A percentile compares a stretch with the other conserved stretches of the same genome.
Conservation (phyloP, 176 grass and related monocot genomes). For the Tillandsia fasciculata region DNA sequence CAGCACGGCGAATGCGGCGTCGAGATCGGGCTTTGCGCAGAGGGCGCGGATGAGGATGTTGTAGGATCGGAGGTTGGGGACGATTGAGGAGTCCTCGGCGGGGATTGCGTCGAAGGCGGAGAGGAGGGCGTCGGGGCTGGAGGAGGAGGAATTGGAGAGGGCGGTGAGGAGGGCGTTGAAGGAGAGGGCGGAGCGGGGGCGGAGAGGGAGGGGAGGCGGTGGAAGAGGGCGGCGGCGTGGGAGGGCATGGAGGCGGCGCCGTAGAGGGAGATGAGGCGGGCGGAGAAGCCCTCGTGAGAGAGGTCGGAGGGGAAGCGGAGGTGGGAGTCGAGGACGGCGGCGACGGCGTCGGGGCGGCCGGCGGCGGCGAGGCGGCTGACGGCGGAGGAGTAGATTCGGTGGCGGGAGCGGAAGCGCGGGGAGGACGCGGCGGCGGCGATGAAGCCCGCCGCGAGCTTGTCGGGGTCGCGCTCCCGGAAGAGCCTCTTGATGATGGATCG, state of each 20-base stretch:
- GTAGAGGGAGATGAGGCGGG: constrained; percentile 46
- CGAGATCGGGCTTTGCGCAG: constrained; percentile 33
- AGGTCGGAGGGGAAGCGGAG: constrained; percentile 36
- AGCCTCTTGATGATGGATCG: background rate
- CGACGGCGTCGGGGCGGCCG: constrained; percentile 28
- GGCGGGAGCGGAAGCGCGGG: constrained; percentile 28
- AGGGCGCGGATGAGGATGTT: constrained; percentile 39
- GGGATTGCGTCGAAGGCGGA: constrained; percentile 36
- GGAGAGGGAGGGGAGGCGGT: constrained; percentile 22
- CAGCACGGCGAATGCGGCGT: constrained; percentile 31
- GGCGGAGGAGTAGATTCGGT: constrained; percentile 34
- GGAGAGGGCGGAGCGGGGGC: constrained; percentile 15
- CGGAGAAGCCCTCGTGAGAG: constrained; percentile 27
- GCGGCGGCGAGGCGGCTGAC: constrained; percentile 31
- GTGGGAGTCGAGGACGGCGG: constrained; percentile 41
- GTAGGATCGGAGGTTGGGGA: constrained; percentile 32
- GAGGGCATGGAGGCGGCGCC: constrained; percentile 42
- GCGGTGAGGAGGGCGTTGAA: constrained; percentile 33
- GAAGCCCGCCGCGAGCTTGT: constrained; percentile 50
- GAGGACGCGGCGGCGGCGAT: constrained; percentile 17
- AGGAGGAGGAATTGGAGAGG: constrained; percentile 11
- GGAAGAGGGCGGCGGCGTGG: constrained; percentile 32
- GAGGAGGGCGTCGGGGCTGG: constrained; percentile 17
- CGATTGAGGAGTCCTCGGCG: constrained; percentile 20
- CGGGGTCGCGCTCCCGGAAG: constrained; percentile 28